Conservation (phyloP, 305 asterid genomes). For the Fraxinus angustifolia region DNA sequence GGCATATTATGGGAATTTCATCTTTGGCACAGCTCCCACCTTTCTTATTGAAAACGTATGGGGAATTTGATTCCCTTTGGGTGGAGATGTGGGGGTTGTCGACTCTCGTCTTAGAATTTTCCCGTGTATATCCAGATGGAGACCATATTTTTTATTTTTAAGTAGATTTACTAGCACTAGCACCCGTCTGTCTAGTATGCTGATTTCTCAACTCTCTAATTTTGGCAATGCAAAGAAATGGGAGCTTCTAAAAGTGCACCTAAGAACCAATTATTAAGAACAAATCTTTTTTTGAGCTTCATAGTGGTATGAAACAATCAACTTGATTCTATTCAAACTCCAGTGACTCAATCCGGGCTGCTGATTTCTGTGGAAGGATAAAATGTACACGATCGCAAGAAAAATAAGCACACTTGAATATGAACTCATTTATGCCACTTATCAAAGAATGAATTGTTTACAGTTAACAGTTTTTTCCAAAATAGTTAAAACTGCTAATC, state of each 20-base stretch:
- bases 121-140: constrained; percentile 40
- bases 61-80: constrained; percentile 36
- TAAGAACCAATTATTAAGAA: background rate
- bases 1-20: constrained; percentile 1
- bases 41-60: constrained; percentile 4
- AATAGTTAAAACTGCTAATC: background rate
- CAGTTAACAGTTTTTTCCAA: background rate
- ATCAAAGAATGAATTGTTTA: background rate
- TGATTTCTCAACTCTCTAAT: background rate
- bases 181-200: background rate
- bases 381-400: background rate
- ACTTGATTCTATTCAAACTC: background rate
- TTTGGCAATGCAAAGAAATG: background rate
- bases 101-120: constrained; percentile 33
- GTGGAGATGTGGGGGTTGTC: constrained; percentile 25
- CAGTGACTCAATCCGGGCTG: background rate
- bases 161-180: constrained; percentile 19
- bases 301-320: background rate
- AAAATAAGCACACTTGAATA: background rate
- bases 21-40: constrained; percentile 18
- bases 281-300: background rate
- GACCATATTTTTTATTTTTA: constrained; percentile 16
- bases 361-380: background rate
- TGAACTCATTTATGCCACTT: background rate
- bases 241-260: background rate